Conservation (phyloP, 371 early-diverging fungal species). For the Mortierella sp. region DNA sequence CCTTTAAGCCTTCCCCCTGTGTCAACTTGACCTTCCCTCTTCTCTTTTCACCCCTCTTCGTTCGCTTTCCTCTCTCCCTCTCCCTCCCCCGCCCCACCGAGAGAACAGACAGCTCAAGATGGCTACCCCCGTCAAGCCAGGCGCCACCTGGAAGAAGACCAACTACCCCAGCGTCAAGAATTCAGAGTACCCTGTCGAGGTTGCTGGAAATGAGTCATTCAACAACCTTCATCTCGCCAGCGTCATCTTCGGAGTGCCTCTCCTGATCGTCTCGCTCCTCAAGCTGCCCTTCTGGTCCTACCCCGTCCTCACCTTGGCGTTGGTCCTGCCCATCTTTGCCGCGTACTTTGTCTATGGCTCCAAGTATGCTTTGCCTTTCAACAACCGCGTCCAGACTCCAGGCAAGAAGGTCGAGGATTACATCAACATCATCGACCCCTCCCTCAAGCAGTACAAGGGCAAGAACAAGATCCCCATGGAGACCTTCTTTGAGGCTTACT, state of each 20-base stretch:
- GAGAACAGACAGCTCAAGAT: constrained; percentile 38
- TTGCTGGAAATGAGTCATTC: constrained; percentile 82
- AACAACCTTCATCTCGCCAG: constrained; percentile 69
- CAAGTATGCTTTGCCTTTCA: constrained; percentile 73
- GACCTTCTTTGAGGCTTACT: constrained; percentile 94
- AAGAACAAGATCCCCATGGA: constrained; percentile 95
- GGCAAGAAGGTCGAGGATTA: constrained; percentile 86
- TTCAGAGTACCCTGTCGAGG: constrained; percentile 76
- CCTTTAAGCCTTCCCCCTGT: too few relatives aligned
- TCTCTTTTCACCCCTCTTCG: constrained; percentile 10
- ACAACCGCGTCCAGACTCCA: constrained; percentile 80
- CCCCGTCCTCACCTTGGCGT: constrained; percentile 66
- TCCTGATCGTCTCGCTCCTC: constrained; percentile 65
- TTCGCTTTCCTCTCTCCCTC: constrained; percentile 6
- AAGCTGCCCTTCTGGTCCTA: constrained; percentile 68
- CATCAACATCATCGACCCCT: constrained; percentile 86
- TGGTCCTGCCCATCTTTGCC: constrained; percentile 78
- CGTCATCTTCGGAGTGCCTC: constrained; percentile 68
- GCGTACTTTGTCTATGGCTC: constrained; percentile 71
- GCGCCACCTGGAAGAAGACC: constrained; percentile 62
- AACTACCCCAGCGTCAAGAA: constrained; percentile 68
- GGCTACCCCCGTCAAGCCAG: constrained; percentile 45
- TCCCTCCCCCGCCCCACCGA: constrained; percentile 6
- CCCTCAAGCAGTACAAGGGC: constrained; percentile 78
- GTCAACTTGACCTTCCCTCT: too few relatives aligned